Conservation (phyloP, 2,329 filamentous ascomycete species). For the Neonectria neomacrospora region DNA sequence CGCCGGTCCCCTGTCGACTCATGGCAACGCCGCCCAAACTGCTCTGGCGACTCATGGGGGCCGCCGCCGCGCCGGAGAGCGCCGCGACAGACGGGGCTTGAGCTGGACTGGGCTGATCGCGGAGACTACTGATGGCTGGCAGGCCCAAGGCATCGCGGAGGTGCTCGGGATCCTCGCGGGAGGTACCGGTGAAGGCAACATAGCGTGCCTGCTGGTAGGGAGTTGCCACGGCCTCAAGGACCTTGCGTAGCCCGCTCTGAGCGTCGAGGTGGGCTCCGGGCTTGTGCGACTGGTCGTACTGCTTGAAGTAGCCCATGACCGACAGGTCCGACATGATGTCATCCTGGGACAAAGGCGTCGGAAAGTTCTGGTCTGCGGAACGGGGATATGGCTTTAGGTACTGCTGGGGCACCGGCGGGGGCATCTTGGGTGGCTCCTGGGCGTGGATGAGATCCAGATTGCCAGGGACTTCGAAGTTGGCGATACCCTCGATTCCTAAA, state of each 20-base stretch:
- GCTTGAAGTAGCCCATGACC: conserved; percentile 68
- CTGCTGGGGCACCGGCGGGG: conserved; percentile 65
- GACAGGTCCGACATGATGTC: conserved; percentile 66
- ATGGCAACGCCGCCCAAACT: conserved; percentile 66
- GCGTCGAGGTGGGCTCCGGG: conserved; percentile 66
- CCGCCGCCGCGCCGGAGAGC: conserved; percentile 51
- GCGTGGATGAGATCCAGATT: conserved; percentile 68
- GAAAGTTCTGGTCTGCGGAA: conserved; percentile 66
- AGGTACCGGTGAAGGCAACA: conserved; percentile 59
- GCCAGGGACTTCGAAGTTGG: conserved; percentile 67
- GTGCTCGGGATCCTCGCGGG: conserved; percentile 60
- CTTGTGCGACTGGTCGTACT: conserved; percentile 65
- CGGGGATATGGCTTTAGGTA: conserved; percentile 69
- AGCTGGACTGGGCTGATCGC: conserved; percentile 53
- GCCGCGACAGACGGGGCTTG: conserved; percentile 42
- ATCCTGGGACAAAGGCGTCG: conserved; percentile 60
- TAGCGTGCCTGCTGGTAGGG: conserved; percentile 60
- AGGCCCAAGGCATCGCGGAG: conserved; percentile 63
- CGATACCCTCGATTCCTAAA: conserved; percentile 68
- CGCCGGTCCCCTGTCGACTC: conserved; percentile 64
- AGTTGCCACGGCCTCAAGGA: conserved; percentile 65
- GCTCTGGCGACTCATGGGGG: conserved; percentile 67
- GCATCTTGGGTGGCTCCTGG: conserved; percentile 67
- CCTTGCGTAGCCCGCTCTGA: conserved; percentile 62
- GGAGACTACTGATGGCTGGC: conserved; percentile 54